A percentile compares a stretch with the other conserved stretches of the same genome.
These are phyloP conservation scores for Blastocrithidia nonstop DNA, from an alignment of 208 protist species.

Conservation along the genomic window DNA sequence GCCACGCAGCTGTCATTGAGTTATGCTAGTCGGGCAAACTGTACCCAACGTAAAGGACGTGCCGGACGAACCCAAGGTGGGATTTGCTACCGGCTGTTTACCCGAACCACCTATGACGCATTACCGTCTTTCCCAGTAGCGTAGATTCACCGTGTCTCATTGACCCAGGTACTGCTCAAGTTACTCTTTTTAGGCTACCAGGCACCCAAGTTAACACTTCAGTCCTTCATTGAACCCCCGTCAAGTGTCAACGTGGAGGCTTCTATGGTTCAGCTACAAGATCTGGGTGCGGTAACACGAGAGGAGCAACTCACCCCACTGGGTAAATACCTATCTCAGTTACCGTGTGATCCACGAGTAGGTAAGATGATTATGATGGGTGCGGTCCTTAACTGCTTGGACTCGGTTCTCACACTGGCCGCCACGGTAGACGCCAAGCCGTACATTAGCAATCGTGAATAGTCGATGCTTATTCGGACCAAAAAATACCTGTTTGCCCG, in stretches of 20 bases:
- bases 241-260: slow-evolving; percentile 29
- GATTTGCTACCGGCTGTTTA: slow-evolving; percentile 96
- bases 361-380: slow-evolving; percentile 92
- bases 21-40: slow-evolving; percentile 88
- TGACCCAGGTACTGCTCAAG: slow-evolving; percentile 88
- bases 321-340: slow-evolving; percentile 58
- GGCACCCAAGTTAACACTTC: slow-evolving; percentile 45
- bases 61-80: slow-evolving; percentile 96
- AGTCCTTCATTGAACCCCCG: slow-evolving; percentile 65
- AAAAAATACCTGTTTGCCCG: slow-evolving; percentile 35
- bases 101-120: slow-evolving; percentile 33
- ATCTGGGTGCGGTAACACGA: slow-evolving; percentile 38
- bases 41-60: slow-evolving; percentile 97
- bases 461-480: slow-evolving; percentile 21
- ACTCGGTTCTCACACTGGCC: slow-evolving; percentile 90
- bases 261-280: slow-evolving; percentile 40
- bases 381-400: slow-evolving; percentile 83
- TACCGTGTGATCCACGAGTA: slow-evolving; percentile 76
- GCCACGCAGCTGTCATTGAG: slow-evolving; percentile 51
- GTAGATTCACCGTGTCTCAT: slow-evolving; percentile 88
- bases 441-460: slow-evolving; percentile 32
- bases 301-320: slow-evolving; percentile 67
- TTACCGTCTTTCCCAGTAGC: slow-evolving; percentile 64
- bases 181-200: slow-evolving; percentile 55
- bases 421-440: slow-evolving; percentile 63